Conservation (phyloP, 1,139 yeast species). For the Yamadazyma buinensis region DNA sequence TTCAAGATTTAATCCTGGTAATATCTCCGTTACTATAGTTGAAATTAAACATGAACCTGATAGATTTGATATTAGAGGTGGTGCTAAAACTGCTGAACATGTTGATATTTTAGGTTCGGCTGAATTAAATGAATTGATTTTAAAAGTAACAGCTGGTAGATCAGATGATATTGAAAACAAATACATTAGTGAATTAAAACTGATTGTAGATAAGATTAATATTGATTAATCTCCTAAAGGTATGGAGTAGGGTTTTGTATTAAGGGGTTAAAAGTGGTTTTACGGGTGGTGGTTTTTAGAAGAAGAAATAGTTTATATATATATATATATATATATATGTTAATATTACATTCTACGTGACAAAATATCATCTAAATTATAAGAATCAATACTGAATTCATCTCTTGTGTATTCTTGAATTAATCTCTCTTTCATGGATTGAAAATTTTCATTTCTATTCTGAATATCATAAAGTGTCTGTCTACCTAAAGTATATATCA, state of each 20-base stretch:
- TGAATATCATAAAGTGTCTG: slow-evolving; percentile 5
- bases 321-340: too few species aligned
- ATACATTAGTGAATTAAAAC: slow-evolving; percentile 55
- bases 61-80: slow-evolving; percentile 90
- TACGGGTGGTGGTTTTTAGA: too few species aligned
- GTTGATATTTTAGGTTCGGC: slow-evolving; percentile 95
- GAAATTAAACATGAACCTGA: slow-evolving; percentile 95
- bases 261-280: too few species aligned
- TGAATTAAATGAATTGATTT: slow-evolving; percentile 78
- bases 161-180: slow-evolving; percentile 65
- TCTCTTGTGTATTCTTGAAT: slow-evolving; percentile 2
- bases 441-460: slow-evolving; percentile 1
- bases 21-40: slow-evolving; percentile 67
- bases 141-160: slow-evolving; percentile 77
- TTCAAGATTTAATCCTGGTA: slow-evolving; percentile 81
- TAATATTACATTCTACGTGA: too few species aligned
- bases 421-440: neutral
- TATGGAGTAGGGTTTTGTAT: too few species aligned
- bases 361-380: slow-evolving; percentile 2
- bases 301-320: too few species aligned
- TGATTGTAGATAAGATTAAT: slow-evolving; percentile 52
- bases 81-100: slow-evolving; percentile 96
- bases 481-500: slow-evolving; percentile 3
- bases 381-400: neutral
- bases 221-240: too few species aligned